Evolutionary conservation across 2,329 filamentous ascomycete genomes (phyloP).

Genomic region (Dothistroma pini): DNA sequence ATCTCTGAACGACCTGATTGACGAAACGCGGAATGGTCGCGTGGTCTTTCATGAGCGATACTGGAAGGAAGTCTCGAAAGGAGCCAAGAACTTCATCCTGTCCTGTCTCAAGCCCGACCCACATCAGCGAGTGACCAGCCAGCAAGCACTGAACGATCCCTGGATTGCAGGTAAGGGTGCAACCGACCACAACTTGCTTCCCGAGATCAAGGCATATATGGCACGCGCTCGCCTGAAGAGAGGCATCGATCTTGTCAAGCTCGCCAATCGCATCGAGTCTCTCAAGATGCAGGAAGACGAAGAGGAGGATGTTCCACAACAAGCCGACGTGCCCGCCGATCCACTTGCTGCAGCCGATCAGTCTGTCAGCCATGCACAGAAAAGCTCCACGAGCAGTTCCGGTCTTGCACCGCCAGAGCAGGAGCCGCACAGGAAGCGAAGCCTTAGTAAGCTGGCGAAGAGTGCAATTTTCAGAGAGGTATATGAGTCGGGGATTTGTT

Average conservation of each 20-base stretch:
- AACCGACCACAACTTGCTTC: conserved; percentile 93
- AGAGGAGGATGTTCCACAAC: conserved; percentile 62
- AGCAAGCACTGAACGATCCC: conserved; percentile 31
- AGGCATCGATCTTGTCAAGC: conserved; percentile 93
- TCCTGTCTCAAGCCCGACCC: conserved; percentile 75
- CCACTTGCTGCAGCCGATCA: conserved; percentile 54
- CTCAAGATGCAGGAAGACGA: conserved; percentile 94
- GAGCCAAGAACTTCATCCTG: conserved; percentile 93
- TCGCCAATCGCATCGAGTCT: conserved; percentile 90
- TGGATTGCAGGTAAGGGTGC: conserved; percentile 93
- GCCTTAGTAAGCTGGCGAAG: conserved; percentile 57
- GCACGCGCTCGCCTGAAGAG: conserved; percentile 85
- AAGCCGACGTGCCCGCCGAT: conserved; percentile 60
- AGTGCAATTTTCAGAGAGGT: conserved; percentile 88
- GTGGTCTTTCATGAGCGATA: conserved; percentile 97
- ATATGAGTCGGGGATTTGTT: neutral
- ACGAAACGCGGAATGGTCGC: conserved; percentile 79
- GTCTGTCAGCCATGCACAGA: conserved; percentile 20
- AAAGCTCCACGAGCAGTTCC: conserved; percentile 2
- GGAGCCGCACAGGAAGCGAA: conserved; percentile 43
- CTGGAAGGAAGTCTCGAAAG: conserved; percentile 94
- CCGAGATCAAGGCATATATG: conserved; percentile 93
- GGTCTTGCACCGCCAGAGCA: conserved; percentile 25
- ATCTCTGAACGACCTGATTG: conserved; percentile 85
- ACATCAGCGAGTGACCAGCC: conserved; percentile 69